Evolutionary conservation across 164 flowering plant species (phyloP), one percentile per base, ranked within the genome.

Genomic region (Vitis riparia): DNA sequence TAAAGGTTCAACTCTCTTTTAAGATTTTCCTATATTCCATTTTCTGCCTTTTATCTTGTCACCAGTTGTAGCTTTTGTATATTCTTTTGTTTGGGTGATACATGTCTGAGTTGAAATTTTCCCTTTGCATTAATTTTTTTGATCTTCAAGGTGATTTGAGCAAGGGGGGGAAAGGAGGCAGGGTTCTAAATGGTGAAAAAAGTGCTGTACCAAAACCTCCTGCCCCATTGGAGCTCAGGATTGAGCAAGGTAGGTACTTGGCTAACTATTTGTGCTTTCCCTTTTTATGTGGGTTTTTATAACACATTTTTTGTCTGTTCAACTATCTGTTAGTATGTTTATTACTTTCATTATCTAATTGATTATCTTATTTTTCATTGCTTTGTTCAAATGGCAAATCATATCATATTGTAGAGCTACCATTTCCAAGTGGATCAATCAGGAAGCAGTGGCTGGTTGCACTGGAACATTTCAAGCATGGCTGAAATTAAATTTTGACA

Each of bases 151-250:
- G 75, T 72, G 78, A 75, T 65, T 59, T 13, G 75, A 68, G 73
- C 68, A 83, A 82, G 79, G 85, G 79, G 9, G 92, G 91, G 50
- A 88, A 87, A 73, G 84, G 80, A 57, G 85, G 67, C 49, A 85
- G 77, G 56, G 50, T 53, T 55, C 74, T 73, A 14, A 86, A 75
- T 51, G 80, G 73, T 49, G 82, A 79, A 55, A 87, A 84, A 72
- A 68, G 69, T 73, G 19, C 70, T 51, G 58, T 37, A 19, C 62
- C 76, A n/a, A 84, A 84, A 68, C 80, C 72, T 65, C 75, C 86
- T 11, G 55, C 71, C 5, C 68, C 78, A 32, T 70, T 71, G 55
- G 88, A 83, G 76, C 81, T 84, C 49, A 85, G 73, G 32, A 52
- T 81, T 69, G 91, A 87, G 64, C 71, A 82, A 4, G 93, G 97